phyloP scores from a whole-genome alignment of 257 asterid genomes.

The Verbascum thapsus region DNA sequence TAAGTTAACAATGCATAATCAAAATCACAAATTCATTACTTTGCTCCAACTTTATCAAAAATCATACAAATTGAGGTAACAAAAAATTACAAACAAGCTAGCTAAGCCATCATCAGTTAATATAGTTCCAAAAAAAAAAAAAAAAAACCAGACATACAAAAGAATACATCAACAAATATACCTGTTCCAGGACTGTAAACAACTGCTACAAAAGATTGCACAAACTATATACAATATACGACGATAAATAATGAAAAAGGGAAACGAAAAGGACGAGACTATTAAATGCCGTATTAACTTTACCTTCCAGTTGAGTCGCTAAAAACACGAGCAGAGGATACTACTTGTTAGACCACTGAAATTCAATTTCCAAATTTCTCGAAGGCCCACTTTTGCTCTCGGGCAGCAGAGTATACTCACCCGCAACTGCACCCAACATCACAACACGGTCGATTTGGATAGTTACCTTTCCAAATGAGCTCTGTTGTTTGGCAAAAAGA shows the following conservation, averaged over 20 bases:
- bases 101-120: conserved; percentile 8
- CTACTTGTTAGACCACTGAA: conserved; percentile 86
- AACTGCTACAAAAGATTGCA: conserved; percentile 30
- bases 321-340: conserved; percentile 4
- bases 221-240: conserved; percentile 49
- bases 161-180: conserved; percentile 38
- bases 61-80: conserved; percentile 18
- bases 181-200: conserved; percentile 28
- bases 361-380: conserved; percentile 88
- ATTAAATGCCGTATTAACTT: conserved; percentile 26
- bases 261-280: conserved; percentile 18
- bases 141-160: conserved; percentile 40
- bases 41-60: conserved; percentile 20
- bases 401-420: conserved; percentile 86
- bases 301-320: conserved; percentile 18
- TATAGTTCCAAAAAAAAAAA: not conserved
- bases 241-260: conserved; percentile 24
- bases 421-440: conserved; percentile 97
- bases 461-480: conserved; percentile 96
- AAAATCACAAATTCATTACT: conserved; percentile 22
- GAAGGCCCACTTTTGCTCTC: conserved; percentile 96
- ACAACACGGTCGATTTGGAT: conserved; percentile 98
- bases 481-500: conserved; percentile 47
- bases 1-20: conserved; percentile 15
- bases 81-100: conserved; percentile 6